Evolutionary conservation across 192 early-diverging fungal genomes (phyloP), one percentile per base, ranked within the genome.

Genomic region (Backusella luteola): DNA sequence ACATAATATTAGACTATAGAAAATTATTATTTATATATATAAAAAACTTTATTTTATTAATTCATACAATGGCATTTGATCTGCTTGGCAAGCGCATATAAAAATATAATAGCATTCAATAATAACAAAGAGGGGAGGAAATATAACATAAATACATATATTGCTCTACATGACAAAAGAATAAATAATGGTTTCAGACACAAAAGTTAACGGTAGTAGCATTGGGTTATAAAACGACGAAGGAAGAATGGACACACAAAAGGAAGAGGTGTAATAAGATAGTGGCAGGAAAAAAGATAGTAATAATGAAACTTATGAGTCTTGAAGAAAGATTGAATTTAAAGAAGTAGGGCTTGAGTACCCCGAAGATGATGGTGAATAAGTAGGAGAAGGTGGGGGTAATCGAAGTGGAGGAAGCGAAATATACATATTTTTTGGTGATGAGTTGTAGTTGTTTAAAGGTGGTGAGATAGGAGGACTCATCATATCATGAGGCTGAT

Each of bases 1-100:
- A 53, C 2, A 17, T 53, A 53, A 59, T n/a, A 52, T 52, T 3
- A 15, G 19, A 59, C 8, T 2, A 59, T 6, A 49, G 17, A 5
- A 26, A 59, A 26, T 26, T 12, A 26, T 14, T 59, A 59, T 23
- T 59, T 23, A 11, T 23, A 26, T 59, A 12, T 29, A 63, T 29
- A 63, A 59, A 59, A 59, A 26, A 63, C 3, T 63, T 15, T 59
- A 59, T 49, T 63, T 63, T 63, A 63, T 63, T 63, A 63, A 63
- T 63, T 63, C 56, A 63, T 63, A 63, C 56, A 59, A 59, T 23
- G 14, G 1, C 9, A 59, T 59, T 29, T 59, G 56, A 11, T 23
- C 56, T 59, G 56, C 56, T 59, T 26, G 56, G 4, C 23, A 63
- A 26, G 56, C 56, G 56, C 56, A 63, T 63, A 63, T 29, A 63